Evolutionary conservation across 768 basidiomycete genomes (phyloP).

Genomic region (Cyclocybe aegerita): DNA sequence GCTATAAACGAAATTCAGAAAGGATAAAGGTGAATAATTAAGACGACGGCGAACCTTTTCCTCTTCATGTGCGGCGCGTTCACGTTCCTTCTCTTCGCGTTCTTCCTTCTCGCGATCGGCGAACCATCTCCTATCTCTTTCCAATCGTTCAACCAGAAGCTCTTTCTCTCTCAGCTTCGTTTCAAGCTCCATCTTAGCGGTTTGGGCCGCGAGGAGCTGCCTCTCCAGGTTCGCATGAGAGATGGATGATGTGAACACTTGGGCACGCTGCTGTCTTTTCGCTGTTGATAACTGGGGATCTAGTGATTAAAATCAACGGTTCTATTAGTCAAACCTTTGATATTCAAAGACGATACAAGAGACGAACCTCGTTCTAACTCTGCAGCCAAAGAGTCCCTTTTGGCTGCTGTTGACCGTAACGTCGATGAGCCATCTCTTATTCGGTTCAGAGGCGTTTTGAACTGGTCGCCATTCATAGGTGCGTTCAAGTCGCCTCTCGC

Average conservation of each 20-base stretch:
- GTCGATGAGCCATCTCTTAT: conserved; percentile 9
- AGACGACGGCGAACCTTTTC: conserved; percentile 52
- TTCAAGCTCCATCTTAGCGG: conserved; percentile 64
- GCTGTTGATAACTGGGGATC: conserved; percentile 66
- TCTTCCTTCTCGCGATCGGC: conserved; percentile 70
- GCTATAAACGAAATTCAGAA: conserved; percentile 28
- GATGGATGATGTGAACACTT: conserved; percentile 61
- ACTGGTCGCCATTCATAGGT: conserved; percentile 19
- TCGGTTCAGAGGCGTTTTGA: conserved; percentile 23
- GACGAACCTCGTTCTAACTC: conserved; percentile 63
- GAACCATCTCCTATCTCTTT: conserved; percentile 68
- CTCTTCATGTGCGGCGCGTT: conserved; percentile 46
- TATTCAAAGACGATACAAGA: background rate
- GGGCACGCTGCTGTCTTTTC: conserved; percentile 66
- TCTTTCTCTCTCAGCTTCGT: conserved; percentile 69
- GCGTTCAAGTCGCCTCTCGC: background rate
- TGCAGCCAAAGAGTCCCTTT: conserved; percentile 66
- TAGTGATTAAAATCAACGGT: conserved; percentile 20
- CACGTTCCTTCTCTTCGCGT: conserved; percentile 62
- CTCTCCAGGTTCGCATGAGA: conserved; percentile 65
- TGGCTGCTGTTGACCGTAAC: conserved; percentile 37
- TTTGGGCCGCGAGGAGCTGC: conserved; percentile 62
- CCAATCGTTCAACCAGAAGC: conserved; percentile 58
- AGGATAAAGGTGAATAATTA: background rate
- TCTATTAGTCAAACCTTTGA: too few relatives aligned